These are phyloP conservation scores for Kodamaea restingae DNA, from an alignment of 805 yeast genomes.

Conservation along the genomic window DNA sequence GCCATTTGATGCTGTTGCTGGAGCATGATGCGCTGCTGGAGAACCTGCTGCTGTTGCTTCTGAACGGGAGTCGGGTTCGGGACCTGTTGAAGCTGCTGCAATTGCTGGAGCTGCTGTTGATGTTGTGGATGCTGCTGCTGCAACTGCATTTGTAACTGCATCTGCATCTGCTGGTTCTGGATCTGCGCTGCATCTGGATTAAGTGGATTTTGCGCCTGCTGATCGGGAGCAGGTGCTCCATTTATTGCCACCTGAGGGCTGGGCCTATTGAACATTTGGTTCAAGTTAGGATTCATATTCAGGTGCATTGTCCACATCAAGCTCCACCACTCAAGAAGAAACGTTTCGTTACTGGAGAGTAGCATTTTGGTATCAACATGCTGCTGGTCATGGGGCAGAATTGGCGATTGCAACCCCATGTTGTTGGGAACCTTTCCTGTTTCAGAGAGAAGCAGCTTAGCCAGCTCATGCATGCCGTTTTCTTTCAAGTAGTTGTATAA, in stretches of 20 bases:
- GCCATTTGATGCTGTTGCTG: constrained; percentile 2
- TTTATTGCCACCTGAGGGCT: constrained; percentile 5
- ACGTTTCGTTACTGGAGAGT: constrained; percentile 36
- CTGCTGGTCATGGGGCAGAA: constrained; percentile 1
- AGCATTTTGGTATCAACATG: constrained; percentile 26
- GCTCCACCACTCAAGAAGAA: constrained; percentile 56
- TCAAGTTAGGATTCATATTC: constrained; percentile 33
- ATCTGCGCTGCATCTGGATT: constrained; percentile 5
- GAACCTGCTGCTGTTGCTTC: background rate
- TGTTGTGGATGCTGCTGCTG: constrained; percentile 13
- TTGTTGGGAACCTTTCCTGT: constrained; percentile 36
- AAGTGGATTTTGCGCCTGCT: constrained; percentile 4
- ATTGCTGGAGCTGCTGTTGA: constrained; percentile 7
- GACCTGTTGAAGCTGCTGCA: constrained; percentile 8
- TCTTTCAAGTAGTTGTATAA: constrained; percentile 47
- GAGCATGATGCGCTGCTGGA: constrained; percentile 1
- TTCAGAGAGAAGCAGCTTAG: constrained; percentile 43
- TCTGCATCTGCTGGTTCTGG: constrained; percentile 10
- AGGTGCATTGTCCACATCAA: constrained; percentile 47
- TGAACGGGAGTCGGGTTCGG: background rate
- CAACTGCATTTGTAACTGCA: constrained; percentile 10
- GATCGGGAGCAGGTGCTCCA: background rate
- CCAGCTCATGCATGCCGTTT: constrained; percentile 48
- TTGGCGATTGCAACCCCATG: constrained; percentile 5
- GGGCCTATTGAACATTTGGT: constrained; percentile 16